Base-by-base conservation (phyloP, 495 filamentous ascomycete species). In the Amorphotheca resinae region DNA sequence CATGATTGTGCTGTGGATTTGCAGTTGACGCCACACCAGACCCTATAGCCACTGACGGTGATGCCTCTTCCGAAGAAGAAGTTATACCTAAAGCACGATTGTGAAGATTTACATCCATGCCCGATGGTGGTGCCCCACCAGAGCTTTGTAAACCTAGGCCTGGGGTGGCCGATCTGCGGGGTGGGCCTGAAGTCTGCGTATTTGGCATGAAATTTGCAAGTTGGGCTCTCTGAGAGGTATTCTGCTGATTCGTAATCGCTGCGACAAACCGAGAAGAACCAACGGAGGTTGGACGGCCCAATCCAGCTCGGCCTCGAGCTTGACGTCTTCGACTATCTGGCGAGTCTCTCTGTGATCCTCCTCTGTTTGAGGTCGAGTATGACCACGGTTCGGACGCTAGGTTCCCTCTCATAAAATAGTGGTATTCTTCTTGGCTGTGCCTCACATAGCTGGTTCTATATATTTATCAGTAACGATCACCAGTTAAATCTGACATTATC, bases 321-420 rank as follows among this genome's bases (percentile, higher is more conserved):
- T 42, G 42, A 22, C 46, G 51, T 32, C 51, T 31, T 38, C 50
- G 32, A 21, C 20, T 44, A 18, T 50, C 51, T n/a, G 46, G 33
- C 8, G 39, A 41, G 32, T 50, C 50, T 18, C 17, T 40, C 4
- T 31, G 22, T 3, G 44, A 21, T 9, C 41, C 38, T 16, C 18
- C 12, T 4, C 16, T 40, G 20, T 17, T 43, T 34, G 46, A 38
- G 6, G 44, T 23, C n/a, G n/a, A n/a, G 33, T 40, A 45, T 30
- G 22, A 26, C 51, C 42, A 53, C 20, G 45, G 34, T 2, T 46
- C 44, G 11, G 40, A 28, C n/a, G 25, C 38, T 31, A 36, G 38
- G 8, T n/a, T 40, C 1, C 22, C 5, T 11, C 9, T 26, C 30
- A 48, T 41, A 1, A 40, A 18, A 16, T 30, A 28, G 1, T 48